A percentile compares a stretch with the other conserved stretches of the same genome.
phyloP scores from a whole-genome alignment of 805 yeast species.

The Candida manassasensis region DNA sequence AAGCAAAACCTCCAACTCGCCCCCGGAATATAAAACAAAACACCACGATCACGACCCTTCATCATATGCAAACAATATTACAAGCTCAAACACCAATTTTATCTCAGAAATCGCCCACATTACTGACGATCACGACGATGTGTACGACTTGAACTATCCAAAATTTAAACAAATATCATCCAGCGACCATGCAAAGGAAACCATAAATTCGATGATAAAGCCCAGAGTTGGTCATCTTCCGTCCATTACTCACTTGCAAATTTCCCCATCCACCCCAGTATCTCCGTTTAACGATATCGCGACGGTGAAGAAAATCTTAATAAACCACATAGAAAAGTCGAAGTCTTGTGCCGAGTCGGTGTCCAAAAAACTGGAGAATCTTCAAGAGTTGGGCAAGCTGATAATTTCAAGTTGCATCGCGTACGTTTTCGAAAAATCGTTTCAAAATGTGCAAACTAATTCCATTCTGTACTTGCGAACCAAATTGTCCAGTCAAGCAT shows the following conservation, averaged over 20 bases:
- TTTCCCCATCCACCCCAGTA: background rate
- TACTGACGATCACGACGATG: constrained; percentile 27
- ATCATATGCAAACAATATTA: background rate
- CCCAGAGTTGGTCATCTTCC: constrained; percentile 26
- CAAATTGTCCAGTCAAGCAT: constrained; percentile 39
- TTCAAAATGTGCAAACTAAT: constrained; percentile 47
- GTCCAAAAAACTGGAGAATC: constrained; percentile 35
- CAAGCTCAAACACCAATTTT: background rate
- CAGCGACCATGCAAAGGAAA: constrained; percentile 40
- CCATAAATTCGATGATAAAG: constrained; percentile 44
- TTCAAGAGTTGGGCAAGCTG: constrained; percentile 55
- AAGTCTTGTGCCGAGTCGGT: constrained; percentile 53
- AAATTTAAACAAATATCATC: constrained; percentile 22
- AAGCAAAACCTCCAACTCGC: constrained; percentile 1
- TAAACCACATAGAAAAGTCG: constrained; percentile 51
- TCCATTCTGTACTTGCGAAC: constrained; percentile 49
- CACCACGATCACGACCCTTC: background rate
- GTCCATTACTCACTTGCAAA: constrained; percentile 5
- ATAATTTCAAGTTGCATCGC: constrained; percentile 53
- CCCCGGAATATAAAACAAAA: background rate
- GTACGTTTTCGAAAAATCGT: constrained; percentile 60
- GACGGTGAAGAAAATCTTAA: constrained; percentile 8
- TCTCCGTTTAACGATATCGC: background rate
- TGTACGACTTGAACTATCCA: constrained; percentile 31
- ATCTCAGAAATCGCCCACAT: constrained; percentile 33